phyloP scores from a whole-genome alignment of 2,329 filamentous ascomycete genomes.

The Scleromitrula shiraiana region DNA sequence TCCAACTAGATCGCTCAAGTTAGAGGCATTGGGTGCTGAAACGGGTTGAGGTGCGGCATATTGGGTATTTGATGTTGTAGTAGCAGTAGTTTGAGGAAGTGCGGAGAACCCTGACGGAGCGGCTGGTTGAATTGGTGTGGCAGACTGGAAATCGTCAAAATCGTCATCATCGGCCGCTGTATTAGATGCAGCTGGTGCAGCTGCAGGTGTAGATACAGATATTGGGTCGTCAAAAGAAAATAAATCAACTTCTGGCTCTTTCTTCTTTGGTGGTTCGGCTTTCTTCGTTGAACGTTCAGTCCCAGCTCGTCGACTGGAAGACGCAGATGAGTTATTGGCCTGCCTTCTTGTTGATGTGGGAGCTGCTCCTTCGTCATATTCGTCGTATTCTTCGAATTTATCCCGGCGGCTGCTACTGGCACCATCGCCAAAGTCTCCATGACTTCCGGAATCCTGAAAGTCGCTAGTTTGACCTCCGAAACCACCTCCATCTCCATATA shows the following conservation, averaged over 20 bases:
- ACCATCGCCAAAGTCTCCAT: slow-evolving; percentile 15
- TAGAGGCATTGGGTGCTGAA: slow-evolving; percentile 72
- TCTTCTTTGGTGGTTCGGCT: slow-evolving; percentile 65
- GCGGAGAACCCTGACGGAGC: slow-evolving; percentile 34
- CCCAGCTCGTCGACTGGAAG: slow-evolving; percentile 32
- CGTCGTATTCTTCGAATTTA: slow-evolving; percentile 93
- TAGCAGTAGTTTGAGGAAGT: slow-evolving; percentile 39
- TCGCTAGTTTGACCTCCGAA: slow-evolving; percentile 73
- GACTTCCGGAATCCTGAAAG: slow-evolving; percentile 50
- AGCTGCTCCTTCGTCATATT: slow-evolving; percentile 72
- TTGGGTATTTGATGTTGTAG: slow-evolving; percentile 52
- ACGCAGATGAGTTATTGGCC: slow-evolving; percentile 20
- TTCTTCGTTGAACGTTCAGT: slow-evolving; percentile 48
- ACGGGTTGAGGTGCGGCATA: slow-evolving; percentile 79
- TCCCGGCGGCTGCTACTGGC: slow-evolving; percentile 47
- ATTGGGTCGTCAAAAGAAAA: slow-evolving; percentile 83
- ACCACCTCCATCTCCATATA: slow-evolving; percentile 93
- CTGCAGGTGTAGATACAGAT: slow-evolving; percentile 35
- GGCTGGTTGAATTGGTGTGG: slow-evolving; percentile 47
- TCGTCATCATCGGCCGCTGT: slow-evolving; percentile 61
- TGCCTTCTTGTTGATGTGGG: slow-evolving; percentile 38
- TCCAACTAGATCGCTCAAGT: slow-evolving; percentile 70
- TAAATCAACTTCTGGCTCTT: slow-evolving; percentile 83
- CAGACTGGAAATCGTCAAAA: slow-evolving; percentile 96
- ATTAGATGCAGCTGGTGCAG: slow-evolving; percentile 36